These are phyloP conservation scores for Chionographis japonica DNA, from an alignment of 106 monocot genomes.

Conservation along the genomic window DNA sequence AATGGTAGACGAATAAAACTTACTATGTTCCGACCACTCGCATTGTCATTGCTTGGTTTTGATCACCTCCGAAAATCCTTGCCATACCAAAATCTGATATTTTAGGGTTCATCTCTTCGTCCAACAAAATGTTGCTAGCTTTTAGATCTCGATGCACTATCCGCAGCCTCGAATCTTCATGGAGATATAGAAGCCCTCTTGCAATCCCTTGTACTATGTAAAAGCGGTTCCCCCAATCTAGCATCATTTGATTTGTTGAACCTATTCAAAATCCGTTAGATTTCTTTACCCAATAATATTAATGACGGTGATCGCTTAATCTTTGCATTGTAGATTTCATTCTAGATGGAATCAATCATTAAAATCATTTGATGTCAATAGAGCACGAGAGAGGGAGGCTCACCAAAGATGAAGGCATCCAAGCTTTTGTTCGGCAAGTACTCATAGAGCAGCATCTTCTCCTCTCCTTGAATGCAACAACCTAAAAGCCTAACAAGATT, in stretches of 20 bases:
- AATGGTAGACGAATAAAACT: background rate
- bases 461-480: no score
- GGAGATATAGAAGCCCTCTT: constrained; percentile 28
- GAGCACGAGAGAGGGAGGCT: no score
- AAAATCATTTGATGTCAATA: background rate
- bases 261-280: background rate
- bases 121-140: constrained; percentile 31
- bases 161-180: constrained; percentile 30
- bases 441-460: no score
- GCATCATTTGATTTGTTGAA: constrained; percentile 1
- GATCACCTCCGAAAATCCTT: constrained; percentile 12
- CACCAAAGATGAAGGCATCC: no score
- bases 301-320: background rate
- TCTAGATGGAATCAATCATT: background rate
- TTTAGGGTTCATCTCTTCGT: constrained; percentile 27
- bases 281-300: no score
- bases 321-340: background rate
- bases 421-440: no score
- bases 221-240: constrained; percentile 18
- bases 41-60: constrained; percentile 6
- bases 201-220: constrained; percentile 24
- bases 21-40: constrained; percentile 21
- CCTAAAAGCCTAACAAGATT: no score
- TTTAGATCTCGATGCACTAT: constrained; percentile 34
- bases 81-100: constrained; percentile 37